A percentile compares a stretch with the other conserved stretches of the same genome.
These are phyloP conservation scores for Raphanus sativus DNA, from an alignment of 345 rosid genomes.

Conservation along the genomic window DNA sequence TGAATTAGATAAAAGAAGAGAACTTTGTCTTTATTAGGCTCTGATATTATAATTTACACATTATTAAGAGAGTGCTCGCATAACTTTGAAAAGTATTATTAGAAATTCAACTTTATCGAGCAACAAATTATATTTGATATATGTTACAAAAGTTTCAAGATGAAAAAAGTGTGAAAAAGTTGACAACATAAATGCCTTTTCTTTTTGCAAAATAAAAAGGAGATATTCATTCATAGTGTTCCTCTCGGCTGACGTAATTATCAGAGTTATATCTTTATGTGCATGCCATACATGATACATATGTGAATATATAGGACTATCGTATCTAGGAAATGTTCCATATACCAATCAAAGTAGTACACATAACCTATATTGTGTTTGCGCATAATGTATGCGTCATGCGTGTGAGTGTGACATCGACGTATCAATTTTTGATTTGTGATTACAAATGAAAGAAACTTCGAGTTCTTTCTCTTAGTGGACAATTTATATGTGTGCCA, in stretches of 20 bases:
- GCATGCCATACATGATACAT: constrained; percentile 22
- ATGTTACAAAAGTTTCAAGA: background rate
- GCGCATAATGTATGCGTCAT: background rate
- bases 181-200: constrained; percentile 13
- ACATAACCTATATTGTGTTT: constrained; percentile 7
- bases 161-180: background rate
- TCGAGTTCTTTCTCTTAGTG: constrained; percentile 29
- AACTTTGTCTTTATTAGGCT: constrained; percentile 26
- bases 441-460: constrained; percentile 27
- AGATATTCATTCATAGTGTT: background rate
- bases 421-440: constrained; percentile 27
- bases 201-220: background rate
- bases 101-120: background rate
- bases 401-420: constrained; percentile 31
- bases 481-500: constrained; percentile 7
- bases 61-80: constrained; percentile 1
- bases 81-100: background rate
- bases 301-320: background rate
- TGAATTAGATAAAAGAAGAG: background rate
- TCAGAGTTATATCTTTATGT: constrained; percentile 17
- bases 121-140: constrained; percentile 20
- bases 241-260: constrained; percentile 6
- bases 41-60: constrained; percentile 12
- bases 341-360: constrained; percentile 20
- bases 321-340: constrained; percentile 1